phyloP scores from a whole-genome alignment of 257 asterid genomes.

The Solanum okadae region DNA sequence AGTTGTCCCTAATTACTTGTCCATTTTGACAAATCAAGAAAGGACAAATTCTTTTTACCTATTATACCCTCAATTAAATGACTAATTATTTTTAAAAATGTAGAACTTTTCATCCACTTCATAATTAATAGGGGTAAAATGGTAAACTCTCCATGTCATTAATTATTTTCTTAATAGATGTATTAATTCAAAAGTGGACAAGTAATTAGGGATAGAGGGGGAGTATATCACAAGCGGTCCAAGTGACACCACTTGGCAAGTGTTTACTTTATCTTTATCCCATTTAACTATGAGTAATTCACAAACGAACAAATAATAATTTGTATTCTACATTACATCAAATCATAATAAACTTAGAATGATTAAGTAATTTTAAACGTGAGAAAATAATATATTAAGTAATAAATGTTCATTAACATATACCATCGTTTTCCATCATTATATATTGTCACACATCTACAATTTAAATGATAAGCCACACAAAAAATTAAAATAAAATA shows the following conservation, averaged over 20 bases:
- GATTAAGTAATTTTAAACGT: background rate
- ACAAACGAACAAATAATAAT: background rate
- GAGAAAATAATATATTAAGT: background rate
- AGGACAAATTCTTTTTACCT: too few relatives aligned
- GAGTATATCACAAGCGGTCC: background rate
- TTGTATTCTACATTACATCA: background rate
- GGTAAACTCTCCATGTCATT: too few relatives aligned
- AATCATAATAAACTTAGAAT: background rate
- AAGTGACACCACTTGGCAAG: background rate
- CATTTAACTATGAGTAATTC: background rate
- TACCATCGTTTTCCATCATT: rapidly evolving
- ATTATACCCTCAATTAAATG: too few relatives aligned
- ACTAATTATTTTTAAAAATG: too few relatives aligned
- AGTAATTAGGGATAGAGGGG: too few relatives aligned
- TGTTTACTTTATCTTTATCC: background rate
- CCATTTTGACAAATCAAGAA: too few relatives aligned
- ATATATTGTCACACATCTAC: background rate
- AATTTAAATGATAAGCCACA: rapidly evolving
- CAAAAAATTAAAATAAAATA: background rate
- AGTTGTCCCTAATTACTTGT: too few relatives aligned
- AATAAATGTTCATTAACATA: background rate
- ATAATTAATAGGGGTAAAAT: too few relatives aligned
- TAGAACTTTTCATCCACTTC: too few relatives aligned
- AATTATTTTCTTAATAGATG: too few relatives aligned
- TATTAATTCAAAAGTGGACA: too few relatives aligned